Evolutionary conservation across 2,329 filamentous ascomycete species (phyloP).

Genomic region (Aspergillus vadensis): DNA sequence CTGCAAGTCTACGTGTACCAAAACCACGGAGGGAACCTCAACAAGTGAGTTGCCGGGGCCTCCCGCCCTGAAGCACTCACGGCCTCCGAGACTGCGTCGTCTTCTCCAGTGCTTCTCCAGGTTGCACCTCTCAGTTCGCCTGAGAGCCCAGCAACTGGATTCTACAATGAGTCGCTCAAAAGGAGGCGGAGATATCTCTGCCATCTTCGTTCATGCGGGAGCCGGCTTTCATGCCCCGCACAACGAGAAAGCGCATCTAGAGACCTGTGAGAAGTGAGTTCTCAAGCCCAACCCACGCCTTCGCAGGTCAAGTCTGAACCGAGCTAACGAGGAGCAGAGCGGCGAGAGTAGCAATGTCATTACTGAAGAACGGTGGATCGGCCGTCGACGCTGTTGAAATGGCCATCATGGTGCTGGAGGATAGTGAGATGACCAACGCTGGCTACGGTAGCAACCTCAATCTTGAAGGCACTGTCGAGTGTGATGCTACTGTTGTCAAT

Average conservation of each 20-base stretch:
- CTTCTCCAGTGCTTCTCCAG: neutral
- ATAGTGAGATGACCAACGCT: conserved; percentile 94
- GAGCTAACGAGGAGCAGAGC: conserved; percentile 58
- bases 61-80: neutral
- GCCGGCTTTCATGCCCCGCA: conserved; percentile 88
- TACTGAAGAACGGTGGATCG: conserved; percentile 74
- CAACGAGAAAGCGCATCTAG: conserved; percentile 82
- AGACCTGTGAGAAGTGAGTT: conserved; percentile 83
- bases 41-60: neutral
- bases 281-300: neutral
- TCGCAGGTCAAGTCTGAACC: neutral
- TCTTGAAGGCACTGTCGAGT: conserved; percentile 88
- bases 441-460: conserved; percentile 94
- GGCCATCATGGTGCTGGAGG: conserved; percentile 83
- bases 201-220: conserved; percentile 93
- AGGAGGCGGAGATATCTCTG: conserved; percentile 57
- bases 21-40: neutral
- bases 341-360: conserved; percentile 77
- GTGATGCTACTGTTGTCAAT: conserved; percentile 91
- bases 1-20: neutral
- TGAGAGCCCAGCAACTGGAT: neutral
- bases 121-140: conserved; percentile 4
- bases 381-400: conserved; percentile 89
- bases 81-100: neutral
- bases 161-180: conserved; percentile 38